Conservation (phyloP, 2,329 filamentous ascomycete genomes). For the Aspergillus floridensis region DNA sequence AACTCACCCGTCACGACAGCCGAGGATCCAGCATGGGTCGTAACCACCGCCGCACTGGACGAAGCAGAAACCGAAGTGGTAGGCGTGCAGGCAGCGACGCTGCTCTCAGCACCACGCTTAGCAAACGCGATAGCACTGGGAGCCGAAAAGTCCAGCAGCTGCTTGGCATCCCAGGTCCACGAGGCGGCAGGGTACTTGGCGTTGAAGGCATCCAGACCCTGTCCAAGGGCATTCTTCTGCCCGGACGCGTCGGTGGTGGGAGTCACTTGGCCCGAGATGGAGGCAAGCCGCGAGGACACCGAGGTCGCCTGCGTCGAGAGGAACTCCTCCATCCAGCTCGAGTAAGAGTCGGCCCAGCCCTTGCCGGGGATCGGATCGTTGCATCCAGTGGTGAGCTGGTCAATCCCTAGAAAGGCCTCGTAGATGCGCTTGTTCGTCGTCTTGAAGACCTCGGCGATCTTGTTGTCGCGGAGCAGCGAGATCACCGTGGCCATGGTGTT, state of each 20-base stretch:
- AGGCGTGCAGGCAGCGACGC: not conserved
- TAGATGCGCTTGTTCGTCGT: conserved; percentile 3
- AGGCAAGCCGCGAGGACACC: not conserved
- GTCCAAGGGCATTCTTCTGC: not conserved
- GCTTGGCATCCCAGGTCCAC: not conserved
- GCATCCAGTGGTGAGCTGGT: not conserved
- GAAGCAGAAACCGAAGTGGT: not conserved
- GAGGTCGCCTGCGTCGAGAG: not conserved
- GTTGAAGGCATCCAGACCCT: conserved; percentile 3
- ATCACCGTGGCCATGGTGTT: conserved; percentile 3
- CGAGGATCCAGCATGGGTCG: not conserved
- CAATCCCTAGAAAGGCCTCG: conserved; percentile 1
- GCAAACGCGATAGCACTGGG: not conserved
- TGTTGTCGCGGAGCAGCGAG: conserved; percentile 2
- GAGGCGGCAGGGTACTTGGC: not conserved
- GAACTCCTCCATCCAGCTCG: conserved; percentile 3
- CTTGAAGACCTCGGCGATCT: not conserved
- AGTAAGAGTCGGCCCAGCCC: not conserved
- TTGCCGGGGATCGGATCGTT: not conserved
- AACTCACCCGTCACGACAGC: not conserved
- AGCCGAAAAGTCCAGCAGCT: conserved; percentile 1
- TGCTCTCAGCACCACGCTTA: not conserved
- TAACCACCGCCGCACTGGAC: not conserved
- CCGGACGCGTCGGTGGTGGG: conserved; percentile 1
- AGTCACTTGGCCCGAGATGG: not conserved